Base-by-base conservation (phyloP, 2,329 filamentous ascomycete species). In the Aspergillus pseudoterreus region DNA sequence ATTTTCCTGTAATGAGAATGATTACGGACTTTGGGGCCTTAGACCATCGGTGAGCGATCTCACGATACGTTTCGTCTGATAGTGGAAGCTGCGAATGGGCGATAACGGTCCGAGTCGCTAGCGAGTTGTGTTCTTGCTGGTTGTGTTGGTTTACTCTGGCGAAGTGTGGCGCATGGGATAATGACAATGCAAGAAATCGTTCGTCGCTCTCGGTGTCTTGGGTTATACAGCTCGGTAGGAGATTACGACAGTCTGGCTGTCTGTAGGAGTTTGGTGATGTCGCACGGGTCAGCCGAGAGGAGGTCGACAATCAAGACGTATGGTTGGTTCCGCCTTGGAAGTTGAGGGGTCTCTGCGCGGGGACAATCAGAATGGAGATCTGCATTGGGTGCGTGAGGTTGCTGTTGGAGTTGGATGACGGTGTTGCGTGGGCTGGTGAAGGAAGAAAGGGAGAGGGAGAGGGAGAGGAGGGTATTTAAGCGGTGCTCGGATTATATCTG, bases 281-380 rank as follows among this genome's bases (percentile, higher is more conserved):
- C 35, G 35, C 14, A 38, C 19, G 32, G 30, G 46, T 36, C 42
- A 42, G 22, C 17, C 11, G 14, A n/a, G 33, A 33, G 27, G n/a
- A 24, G 30, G 6, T 30, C 27, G 27, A 30, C 27, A 38, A 19
- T 52, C 45, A 54, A 24, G 45, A 52, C 30, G 42, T 50, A 39
- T 36, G 44, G 38, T 35, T 30, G 38, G 57, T 63, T 38, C 58
- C 60, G 42, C 58, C 59, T 58, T 62, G 62, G 45, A 60, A 61
- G 42, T 63, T 61, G 45, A 55, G 56, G 43, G 60, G 51, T 58
- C 57, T 55, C 50, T 63, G 61, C 53, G 53, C 58, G 44, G 57
- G 57, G 39, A 58, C 48, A 49, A 55, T 52, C 45, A 45, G 51
- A 24, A 43, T 36, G 45, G 55, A 58, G 53, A 60, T 62, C 58